Percentiles rank a stretch among this genome's conserved stretches.
Evolutionary conservation across 805 yeast species (phyloP).

Genomic region (Yarrowia sp.): DNA sequence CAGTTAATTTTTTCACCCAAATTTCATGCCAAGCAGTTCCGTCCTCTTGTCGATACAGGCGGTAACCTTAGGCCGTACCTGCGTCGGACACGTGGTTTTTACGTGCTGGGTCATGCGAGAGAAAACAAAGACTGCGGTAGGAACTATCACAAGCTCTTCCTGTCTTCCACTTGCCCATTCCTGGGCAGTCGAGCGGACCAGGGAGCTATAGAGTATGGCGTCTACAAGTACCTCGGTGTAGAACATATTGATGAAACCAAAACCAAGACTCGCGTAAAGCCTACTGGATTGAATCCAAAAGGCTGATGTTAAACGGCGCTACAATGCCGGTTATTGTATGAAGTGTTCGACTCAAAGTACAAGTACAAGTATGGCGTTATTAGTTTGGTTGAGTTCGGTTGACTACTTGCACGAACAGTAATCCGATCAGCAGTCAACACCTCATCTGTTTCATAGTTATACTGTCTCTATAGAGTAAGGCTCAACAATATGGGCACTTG

Average conservation of each 20-base stretch:
- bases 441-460: too few species aligned
- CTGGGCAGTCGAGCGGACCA: neutral
- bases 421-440: too few species aligned
- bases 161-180: neutral
- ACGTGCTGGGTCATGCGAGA: slow-evolving; percentile 10
- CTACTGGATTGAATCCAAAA: slow-evolving; percentile 12
- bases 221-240: too few species aligned
- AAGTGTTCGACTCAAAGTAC: neutral
- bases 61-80: slow-evolving; percentile 27
- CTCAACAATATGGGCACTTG: too few species aligned
- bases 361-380: too few species aligned
- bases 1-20: neutral
- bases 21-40: slow-evolving; percentile 5
- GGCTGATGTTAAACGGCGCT: neutral
- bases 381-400: too few species aligned
- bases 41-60: neutral
- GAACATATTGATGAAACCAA: neutral
- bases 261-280: slow-evolving; percentile 3
- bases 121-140: neutral
- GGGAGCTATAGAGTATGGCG: too few species aligned
- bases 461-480: too few species aligned
- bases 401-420: too few species aligned
- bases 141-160: neutral
- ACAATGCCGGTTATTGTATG: slow-evolving; percentile 1
- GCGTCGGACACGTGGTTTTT: slow-evolving; percentile 27